phyloP scores from a whole-genome alignment of 352 stramenopile species.

The Phytophthora colocasiae region DNA sequence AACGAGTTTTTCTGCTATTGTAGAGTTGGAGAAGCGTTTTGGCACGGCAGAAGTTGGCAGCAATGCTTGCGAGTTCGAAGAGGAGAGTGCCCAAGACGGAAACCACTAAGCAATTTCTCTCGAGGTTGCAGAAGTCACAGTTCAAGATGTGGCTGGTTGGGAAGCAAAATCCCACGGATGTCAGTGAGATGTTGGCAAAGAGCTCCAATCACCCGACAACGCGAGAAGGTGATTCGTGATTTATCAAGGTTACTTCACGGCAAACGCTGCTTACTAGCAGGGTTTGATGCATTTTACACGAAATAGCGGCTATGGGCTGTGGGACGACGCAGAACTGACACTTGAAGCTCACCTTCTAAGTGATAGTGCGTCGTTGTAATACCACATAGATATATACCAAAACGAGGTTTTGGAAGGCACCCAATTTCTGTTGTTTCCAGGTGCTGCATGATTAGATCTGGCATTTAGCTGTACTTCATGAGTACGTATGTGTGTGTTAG shows the following conservation, averaged over 20 bases:
- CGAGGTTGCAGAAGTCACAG: background rate
- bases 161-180: background rate
- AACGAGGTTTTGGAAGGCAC: too few relatives aligned
- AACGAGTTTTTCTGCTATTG: background rate
- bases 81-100: background rate
- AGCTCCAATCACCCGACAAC: background rate
- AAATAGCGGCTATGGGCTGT: too few relatives aligned
- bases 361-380: too few relatives aligned
- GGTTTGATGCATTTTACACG: too few relatives aligned
- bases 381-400: too few relatives aligned
- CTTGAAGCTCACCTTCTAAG: too few relatives aligned
- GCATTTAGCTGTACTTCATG: too few relatives aligned
- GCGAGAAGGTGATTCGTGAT: background rate
- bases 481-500: too few relatives aligned
- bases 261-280: too few relatives aligned
- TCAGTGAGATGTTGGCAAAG: background rate
- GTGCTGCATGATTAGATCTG: too few relatives aligned
- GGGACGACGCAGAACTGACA: too few relatives aligned
- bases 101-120: background rate
- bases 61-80: background rate
- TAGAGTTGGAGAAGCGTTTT: background rate
- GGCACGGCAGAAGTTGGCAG: background rate
- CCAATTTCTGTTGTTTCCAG: too few relatives aligned
- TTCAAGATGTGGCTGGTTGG: background rate
- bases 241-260: background rate